A percentile compares a stretch with the other conserved stretches of the same genome.
phyloP scores from a whole-genome alignment of 305 asterid genomes.

The Andrographis paniculata region DNA sequence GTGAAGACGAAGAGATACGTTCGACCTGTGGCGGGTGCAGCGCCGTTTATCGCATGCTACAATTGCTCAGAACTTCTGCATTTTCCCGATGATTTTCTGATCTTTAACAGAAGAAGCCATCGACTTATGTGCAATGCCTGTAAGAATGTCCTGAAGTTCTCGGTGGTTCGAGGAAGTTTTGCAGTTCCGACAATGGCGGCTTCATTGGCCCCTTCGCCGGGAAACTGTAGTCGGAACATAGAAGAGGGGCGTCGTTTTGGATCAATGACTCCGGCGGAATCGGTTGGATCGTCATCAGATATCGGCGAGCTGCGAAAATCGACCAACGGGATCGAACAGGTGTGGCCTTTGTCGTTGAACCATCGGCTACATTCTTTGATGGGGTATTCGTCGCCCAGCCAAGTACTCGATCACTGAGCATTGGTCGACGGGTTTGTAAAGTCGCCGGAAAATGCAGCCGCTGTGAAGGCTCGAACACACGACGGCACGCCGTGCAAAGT shows the following conservation, averaged over 20 bases:
- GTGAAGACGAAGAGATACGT: conserved; percentile 36
- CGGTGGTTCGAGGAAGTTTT: conserved; percentile 33
- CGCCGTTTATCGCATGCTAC: conserved; percentile 62
- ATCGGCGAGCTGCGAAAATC: conserved; percentile 1
- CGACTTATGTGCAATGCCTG: conserved; percentile 65
- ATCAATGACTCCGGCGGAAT: conserved; percentile 47
- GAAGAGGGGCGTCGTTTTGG: conserved; percentile 40
- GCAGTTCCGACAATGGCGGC: conserved; percentile 39
- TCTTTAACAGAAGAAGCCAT: conserved; percentile 47
- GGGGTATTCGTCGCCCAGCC: conserved; percentile 74
- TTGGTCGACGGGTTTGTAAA: too few relatives aligned
- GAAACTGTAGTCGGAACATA: conserved; percentile 31
- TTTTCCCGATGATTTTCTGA: conserved; percentile 67
- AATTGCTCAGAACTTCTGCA: conserved; percentile 59
- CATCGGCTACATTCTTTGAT: conserved; percentile 75
- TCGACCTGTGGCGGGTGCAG: conserved; percentile 72
- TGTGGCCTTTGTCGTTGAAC: conserved; percentile 21
- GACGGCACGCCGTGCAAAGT: too few relatives aligned
- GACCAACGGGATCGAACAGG: conserved; percentile 45
- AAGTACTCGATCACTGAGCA: conserved; percentile 26
- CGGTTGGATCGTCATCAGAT: conserved; percentile 32
- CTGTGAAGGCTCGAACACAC: too few relatives aligned
- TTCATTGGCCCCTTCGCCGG: conserved; percentile 46
- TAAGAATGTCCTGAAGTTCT: conserved; percentile 42
- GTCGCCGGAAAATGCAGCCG: too few relatives aligned